Conservation (phyloP, 1,284 basidiomycete genomes). For the Ganoderma multipileum region DNA sequence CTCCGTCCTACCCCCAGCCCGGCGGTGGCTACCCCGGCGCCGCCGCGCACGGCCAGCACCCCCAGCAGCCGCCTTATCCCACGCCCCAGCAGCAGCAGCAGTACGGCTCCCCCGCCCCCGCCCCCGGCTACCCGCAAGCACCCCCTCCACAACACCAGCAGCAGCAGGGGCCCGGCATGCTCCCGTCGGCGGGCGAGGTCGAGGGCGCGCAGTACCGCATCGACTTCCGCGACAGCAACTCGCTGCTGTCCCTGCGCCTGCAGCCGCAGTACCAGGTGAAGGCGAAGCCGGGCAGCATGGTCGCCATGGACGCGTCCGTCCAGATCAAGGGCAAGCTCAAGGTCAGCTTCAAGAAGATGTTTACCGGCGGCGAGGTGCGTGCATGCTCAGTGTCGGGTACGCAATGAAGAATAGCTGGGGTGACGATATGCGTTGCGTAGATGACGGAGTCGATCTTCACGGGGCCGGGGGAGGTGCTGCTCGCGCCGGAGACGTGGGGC, state of each 20-base stretch:
- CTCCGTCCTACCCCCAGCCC: conserved; percentile 23
- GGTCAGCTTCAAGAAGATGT: conserved; percentile 40
- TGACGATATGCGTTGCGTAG: conserved; percentile 15
- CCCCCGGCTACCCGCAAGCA: neutral
- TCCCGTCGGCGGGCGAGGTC: conserved; percentile 34
- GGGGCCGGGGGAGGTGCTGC: conserved; percentile 42
- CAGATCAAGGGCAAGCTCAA: conserved; percentile 42
- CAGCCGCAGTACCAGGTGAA: conserved; percentile 40
- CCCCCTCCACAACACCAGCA: neutral
- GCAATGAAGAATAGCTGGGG: neutral
- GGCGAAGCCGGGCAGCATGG: conserved; percentile 43
- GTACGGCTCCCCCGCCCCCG: conserved; percentile 15
- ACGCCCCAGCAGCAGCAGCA: conserved; percentile 4
- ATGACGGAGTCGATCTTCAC: conserved; percentile 39
- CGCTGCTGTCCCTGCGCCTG: conserved; percentile 38
- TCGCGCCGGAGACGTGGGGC: conserved; percentile 44
- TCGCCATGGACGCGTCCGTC: conserved; percentile 42
- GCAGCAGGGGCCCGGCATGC: conserved; percentile 3
- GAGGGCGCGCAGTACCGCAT: conserved; percentile 41
- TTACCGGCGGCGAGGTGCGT: conserved; percentile 39
- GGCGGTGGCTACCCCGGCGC: conserved; percentile 19
- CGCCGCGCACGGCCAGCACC: conserved; percentile 4
- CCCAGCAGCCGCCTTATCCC: conserved; percentile 12
- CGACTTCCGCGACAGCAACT: conserved; percentile 43
- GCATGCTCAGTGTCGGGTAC: too few relatives aligned